Base-by-base conservation (phyloP, 2,329 filamentous ascomycete genomes). In the Penicillium sp. region DNA sequence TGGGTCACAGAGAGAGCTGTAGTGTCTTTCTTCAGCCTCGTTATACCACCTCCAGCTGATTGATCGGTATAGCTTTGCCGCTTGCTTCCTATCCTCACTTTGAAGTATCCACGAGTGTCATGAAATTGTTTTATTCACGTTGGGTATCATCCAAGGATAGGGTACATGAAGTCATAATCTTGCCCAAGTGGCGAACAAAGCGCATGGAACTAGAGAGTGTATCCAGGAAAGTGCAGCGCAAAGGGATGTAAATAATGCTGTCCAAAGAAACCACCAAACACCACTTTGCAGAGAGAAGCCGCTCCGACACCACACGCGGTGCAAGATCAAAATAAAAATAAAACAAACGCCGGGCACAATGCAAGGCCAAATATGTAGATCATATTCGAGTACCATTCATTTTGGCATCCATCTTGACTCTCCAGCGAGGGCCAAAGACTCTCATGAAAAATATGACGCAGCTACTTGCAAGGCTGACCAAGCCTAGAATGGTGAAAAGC, bases 401-500 rank as follows among this genome's bases (percentile, higher is more conserved):
- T 53, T 60, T 51, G 10, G 49, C 58, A 59, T 89, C 83, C 84
- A 90, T 88, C 24, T 71, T 69, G 44, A 74, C 74, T 62, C 88
- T 80, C 88, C 88, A 91, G 61, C 75, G 76, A 15, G 79, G 74
- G 0, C 84, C 84, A 61, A 81, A 86, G 56, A 74, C 80, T 61
- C 78, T 78, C 73, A 92, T 80, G 0, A 81, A 69, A 71, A 80
- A 84, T 18, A 92, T 81, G 13, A 83, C 64, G 39, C 80, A 81
- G 5, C 84, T 82, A 55, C 80, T 81, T 0, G 83, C 64, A 64
- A 88, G 77, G 20, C 81, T 78, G 46, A 87, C 72, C 33, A 81
- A 62, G 61, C 81, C 76, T 7, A 82, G 57, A 15, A 82, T 81
- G 0, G 88, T 91, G 58, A 90, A 89, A 0, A 92, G 72, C 87